Evolutionary conservation across 257 asterid species (phyloP).

Genomic region (Solanum bulbocastanum): DNA sequence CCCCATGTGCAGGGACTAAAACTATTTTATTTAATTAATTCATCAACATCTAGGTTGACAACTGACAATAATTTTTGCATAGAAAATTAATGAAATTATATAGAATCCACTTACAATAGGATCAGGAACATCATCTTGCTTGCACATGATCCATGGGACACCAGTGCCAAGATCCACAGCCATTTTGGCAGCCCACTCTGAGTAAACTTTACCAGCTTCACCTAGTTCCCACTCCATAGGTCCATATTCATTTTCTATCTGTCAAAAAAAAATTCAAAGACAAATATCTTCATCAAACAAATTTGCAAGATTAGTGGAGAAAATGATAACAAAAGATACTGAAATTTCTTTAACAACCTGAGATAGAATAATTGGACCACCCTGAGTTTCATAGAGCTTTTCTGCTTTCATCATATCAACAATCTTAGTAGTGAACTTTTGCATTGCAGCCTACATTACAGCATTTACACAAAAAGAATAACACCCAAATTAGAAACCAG

Average conservation of each 20-base stretch:
- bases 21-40: constrained; percentile 10
- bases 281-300: not conserved
- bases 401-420: constrained; percentile 92
- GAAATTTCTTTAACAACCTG: constrained; percentile 42
- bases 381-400: constrained; percentile 74
- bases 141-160: constrained; percentile 99
- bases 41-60: constrained; percentile 16
- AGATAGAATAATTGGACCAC: constrained; percentile 92
- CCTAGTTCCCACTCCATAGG: constrained; percentile 90
- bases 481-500: constrained; percentile 5
- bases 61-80: constrained; percentile 6
- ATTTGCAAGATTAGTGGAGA: not conserved
- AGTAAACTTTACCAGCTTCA: constrained; percentile 64
- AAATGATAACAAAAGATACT: not conserved
- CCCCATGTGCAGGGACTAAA: constrained; percentile 34
- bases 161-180: constrained; percentile 89
- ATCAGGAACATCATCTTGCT: constrained; percentile 98
- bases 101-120: constrained; percentile 54
- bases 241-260: constrained; percentile 97
- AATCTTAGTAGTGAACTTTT: constrained; percentile 87
- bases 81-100: not conserved
- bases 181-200: constrained; percentile 95
- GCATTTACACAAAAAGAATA: constrained; percentile 4
- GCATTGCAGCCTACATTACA: constrained; percentile 73
- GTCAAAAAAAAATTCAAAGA: not conserved